Base-by-base conservation (phyloP, 768 basidiomycete genomes). In the Aureoboletus auriporus region DNA sequence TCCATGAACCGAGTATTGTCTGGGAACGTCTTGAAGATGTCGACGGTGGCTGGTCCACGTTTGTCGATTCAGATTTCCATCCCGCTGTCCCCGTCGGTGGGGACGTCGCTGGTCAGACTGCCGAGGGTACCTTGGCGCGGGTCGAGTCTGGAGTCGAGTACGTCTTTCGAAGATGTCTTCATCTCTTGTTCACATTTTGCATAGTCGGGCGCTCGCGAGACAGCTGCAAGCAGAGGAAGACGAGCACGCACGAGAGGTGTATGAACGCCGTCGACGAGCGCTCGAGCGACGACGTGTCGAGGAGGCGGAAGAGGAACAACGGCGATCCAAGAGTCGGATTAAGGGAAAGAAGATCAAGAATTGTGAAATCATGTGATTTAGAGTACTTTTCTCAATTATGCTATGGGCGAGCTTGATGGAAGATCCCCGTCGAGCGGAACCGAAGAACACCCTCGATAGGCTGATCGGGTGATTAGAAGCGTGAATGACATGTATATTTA, bases 21-120 rank as follows among this genome's bases (percentile, higher is more conserved):
- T 96, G 93, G 93, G 93, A 96, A 67, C 80, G 85, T 16, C 69
- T 96, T 27, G 89, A 89, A 57, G 93, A 95, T 59, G 77, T 93
- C 28, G 92, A 95, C 51, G 90, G 90, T 1, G 76, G 80, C 2
- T 83, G 74, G 53, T 81, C 86, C 28, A 77, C 78, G 6, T 95
- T 93, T 59, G 87, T 87, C 17, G 91, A 93, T 61, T 77, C 81
- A 1, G 69, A 80, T 39, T 86, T 95, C 49, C 64, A 75, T 31
- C 71, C 64, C 10, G 71, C 86, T 8, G 80, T 71, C 38, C 88
- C 90, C 1, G 79, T 77, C 0, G 92, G 90, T 0, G 90, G 90
- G 0, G 89, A 93, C 57, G 87, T 83, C 55, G 86, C 88, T 0
- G 86, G 87, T 7, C 76, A 83, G 54, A 80, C 81, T 0, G 83